These are phyloP conservation scores for Nyctanthes arbortristis DNA, from an alignment of 257 asterid genomes.

Conservation along the genomic window DNA sequence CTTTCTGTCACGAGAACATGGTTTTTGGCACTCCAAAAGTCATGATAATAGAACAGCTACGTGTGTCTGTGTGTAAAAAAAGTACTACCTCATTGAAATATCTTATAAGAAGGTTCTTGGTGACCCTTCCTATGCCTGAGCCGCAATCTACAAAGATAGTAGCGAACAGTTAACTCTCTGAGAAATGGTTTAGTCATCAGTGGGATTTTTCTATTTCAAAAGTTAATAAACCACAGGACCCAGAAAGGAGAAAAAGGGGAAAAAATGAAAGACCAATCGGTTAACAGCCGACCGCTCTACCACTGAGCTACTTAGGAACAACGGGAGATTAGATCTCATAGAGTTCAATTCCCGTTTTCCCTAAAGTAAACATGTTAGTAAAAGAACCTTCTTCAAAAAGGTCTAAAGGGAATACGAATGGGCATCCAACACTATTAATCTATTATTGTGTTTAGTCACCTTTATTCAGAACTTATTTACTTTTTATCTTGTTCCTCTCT, in stretches of 20 bases:
- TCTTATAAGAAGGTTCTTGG: slow-evolving; percentile 81
- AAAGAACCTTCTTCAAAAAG: no score
- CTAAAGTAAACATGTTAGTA: no score
- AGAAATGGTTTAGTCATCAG: neutral
- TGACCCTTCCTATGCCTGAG: slow-evolving; percentile 89
- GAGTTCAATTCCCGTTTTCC: no score
- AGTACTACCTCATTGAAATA: slow-evolving; percentile 76
- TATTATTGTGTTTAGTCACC: neutral
- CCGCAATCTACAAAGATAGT: slow-evolving; percentile 79
- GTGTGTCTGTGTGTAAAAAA: neutral
- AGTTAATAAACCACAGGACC: neutral
- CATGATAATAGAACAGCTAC: neutral
- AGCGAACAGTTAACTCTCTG: slow-evolving; percentile 25
- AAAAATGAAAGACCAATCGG: no score
- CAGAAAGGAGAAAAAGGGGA: neutral
- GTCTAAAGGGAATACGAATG: neutral
- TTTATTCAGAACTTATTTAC: neutral
- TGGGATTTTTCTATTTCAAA: neutral
- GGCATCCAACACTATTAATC: neutral
- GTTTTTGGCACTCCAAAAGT: neutral
- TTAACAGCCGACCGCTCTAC: no score
- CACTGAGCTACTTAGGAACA: no score
- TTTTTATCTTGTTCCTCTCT: neutral
- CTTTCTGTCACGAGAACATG: neutral
- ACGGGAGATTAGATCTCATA: no score